Evolutionary conservation across 1,284 basidiomycete genomes (phyloP).

Genomic region (Cutaneotrichosporon sp.): DNA sequence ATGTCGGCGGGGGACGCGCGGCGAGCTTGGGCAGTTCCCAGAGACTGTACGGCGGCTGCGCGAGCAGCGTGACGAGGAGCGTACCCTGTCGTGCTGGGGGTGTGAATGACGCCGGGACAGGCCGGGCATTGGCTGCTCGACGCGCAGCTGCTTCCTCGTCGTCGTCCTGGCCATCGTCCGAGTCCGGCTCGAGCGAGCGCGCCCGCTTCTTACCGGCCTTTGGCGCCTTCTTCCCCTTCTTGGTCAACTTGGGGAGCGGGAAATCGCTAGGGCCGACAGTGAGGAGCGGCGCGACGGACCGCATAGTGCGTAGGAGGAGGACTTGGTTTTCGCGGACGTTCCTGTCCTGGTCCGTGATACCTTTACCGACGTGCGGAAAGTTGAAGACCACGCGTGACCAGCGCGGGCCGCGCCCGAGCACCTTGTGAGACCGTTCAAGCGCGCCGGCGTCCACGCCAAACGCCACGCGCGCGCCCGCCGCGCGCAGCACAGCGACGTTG

Average conservation of each 20-base stretch:
- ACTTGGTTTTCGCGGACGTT: constrained; percentile 89
- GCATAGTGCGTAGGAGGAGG: constrained; percentile 77
- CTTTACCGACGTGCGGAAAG: constrained; percentile 91
- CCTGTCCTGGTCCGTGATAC: constrained; percentile 88
- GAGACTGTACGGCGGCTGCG: constrained; percentile 78
- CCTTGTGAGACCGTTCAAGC: constrained; percentile 54
- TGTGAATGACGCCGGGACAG: constrained; percentile 26
- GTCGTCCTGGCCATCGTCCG: constrained; percentile 47
- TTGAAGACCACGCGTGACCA: constrained; percentile 87
- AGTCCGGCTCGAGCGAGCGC: constrained; percentile 6
- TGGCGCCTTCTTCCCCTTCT: constrained; percentile 13
- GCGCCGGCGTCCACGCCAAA: constrained; percentile 82
- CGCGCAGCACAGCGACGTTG: constrained; percentile 58
- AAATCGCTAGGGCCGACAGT: constrained; percentile 51
- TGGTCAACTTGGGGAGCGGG: constrained; percentile 7
- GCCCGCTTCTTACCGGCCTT: constrained; percentile 10
- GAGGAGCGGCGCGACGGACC: constrained; percentile 64
- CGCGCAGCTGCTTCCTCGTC: constrained; percentile 29
- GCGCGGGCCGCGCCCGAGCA: constrained; percentile 48
- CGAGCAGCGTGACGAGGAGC: constrained; percentile 75
- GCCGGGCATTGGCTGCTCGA: constrained; percentile 21
- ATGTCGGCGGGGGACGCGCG: constrained; percentile 50
- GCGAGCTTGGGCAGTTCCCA: constrained; percentile 80
- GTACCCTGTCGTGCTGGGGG: constrained; percentile 50
- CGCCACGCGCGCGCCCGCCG: constrained; percentile 63